Evolutionary conservation across 2,329 filamentous ascomycete species (phyloP), one percentile per base, ranked within the genome.

Genomic region (Aspergillus glaucus): DNA sequence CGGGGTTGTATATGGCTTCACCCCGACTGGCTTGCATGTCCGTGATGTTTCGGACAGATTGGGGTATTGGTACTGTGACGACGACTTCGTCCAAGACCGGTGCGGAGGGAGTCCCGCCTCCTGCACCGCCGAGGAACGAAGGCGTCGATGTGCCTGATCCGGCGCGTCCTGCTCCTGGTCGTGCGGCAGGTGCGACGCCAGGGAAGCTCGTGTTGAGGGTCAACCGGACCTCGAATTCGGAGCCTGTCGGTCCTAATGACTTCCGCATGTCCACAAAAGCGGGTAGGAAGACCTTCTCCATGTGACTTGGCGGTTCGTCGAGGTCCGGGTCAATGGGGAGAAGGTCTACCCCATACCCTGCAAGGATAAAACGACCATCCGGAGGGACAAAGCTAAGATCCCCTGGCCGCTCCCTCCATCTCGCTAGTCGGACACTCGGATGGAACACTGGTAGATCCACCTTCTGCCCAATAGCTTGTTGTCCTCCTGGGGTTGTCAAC

Each of bases 321-420:
- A 80, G 78, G 17, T 78, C 75, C 55, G 75, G 77, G 14, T 83
- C 79, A 44, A 86, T 80, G 0, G 90, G 90, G 10, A 97, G 75
- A 19, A 98, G 72, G 66, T 98, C 88, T 17, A 95, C 89, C 67
- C 96, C 92, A 64, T 98, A 98, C 19, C 90, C 91, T 28, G 90
- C 91, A 15, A 98, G 77, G 37, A 95, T 87, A 66, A 97, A 98
- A 40, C 89, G 82, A 28, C 93, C 93, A 66, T 98, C 93, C 0
- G 93, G 93, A 2, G 93, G 93, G 10, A 98, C 82, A 62, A 98
- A 98, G 63, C 88, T 95, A n/a, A 98, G 75, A 55, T 95, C 87
- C 3, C 93, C 93, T 0, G 91, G 89, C 48, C 82, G 81, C 59
- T 95, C 88, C 59, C 85, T 85, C 93, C 93, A 98, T 54, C 84